Evolutionary conservation across 2,329 filamentous ascomycete species (phyloP).

Genomic region (Aspergillus brunneoviolaceus): DNA sequence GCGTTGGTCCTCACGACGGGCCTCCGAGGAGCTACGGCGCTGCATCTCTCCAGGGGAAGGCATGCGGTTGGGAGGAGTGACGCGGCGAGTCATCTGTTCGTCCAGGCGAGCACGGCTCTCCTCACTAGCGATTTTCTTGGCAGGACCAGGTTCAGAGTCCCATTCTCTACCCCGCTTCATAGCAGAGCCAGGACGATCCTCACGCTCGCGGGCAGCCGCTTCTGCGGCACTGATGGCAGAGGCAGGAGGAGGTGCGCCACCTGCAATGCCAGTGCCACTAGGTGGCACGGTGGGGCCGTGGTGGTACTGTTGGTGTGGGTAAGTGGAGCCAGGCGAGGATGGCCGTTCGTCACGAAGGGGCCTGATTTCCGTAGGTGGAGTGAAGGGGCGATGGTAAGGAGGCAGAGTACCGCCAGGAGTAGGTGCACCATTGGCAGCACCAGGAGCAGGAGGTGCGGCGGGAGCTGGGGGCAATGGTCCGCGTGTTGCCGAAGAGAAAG

Average conservation of each 20-base stretch:
- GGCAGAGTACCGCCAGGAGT: slow-evolving; percentile 60
- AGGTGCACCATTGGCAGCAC: slow-evolving; percentile 29
- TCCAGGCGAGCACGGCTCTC: slow-evolving; percentile 84
- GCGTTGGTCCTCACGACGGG: slow-evolving; percentile 66
- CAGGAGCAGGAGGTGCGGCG: slow-evolving; percentile 23
- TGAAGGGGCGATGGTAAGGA: slow-evolving; percentile 71
- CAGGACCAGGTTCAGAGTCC: slow-evolving; percentile 71
- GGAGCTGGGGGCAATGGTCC: slow-evolving; percentile 47
- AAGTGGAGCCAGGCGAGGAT: slow-evolving; percentile 86
- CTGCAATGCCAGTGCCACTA: slow-evolving; percentile 59
- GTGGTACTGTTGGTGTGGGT: slow-evolving; percentile 77
- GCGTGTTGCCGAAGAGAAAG: slow-evolving; percentile 38
- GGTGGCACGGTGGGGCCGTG: slow-evolving; percentile 66
- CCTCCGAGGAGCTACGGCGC: slow-evolving; percentile 75
- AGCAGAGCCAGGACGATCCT: slow-evolving; percentile 74
- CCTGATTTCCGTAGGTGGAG: slow-evolving; percentile 79
- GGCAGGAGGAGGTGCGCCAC: slow-evolving; percentile 66
- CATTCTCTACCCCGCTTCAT: slow-evolving; percentile 88
- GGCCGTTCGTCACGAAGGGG: slow-evolving; percentile 80
- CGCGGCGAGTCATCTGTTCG: slow-evolving; percentile 76
- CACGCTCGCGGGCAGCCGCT: slow-evolving; percentile 63
- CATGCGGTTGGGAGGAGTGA: slow-evolving; percentile 53
- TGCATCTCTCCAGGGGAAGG: slow-evolving; percentile 69
- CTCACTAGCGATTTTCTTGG: slow-evolving; percentile 85
- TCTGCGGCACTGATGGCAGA: slow-evolving; percentile 68